Conservation (phyloP, 371 early-diverging fungal genomes). For the Entomophthora muscae region DNA sequence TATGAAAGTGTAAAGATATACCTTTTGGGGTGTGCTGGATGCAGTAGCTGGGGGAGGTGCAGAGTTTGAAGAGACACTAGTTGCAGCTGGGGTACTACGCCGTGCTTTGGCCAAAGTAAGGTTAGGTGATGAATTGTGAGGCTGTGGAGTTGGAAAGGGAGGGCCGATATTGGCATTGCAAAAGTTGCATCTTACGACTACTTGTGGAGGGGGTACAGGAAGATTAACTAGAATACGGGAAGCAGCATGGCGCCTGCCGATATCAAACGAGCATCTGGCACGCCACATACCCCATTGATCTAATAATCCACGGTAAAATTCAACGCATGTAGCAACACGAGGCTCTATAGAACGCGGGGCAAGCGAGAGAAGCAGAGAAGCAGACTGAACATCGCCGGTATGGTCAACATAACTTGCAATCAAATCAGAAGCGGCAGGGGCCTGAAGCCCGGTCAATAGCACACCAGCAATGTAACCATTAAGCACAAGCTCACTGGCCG, state of each 20-base stretch:
- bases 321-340: conserved; percentile 35
- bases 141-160: conserved; percentile 26
- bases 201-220: conserved; percentile 53
- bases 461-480: conserved; percentile 47
- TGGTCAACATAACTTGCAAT: conserved; percentile 59
- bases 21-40: neutral
- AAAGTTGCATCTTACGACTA: conserved; percentile 76
- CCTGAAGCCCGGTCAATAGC: conserved; percentile 47
- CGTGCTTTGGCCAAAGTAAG: neutral
- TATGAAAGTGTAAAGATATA: neutral
- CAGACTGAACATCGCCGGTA: conserved; percentile 85
- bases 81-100: conserved; percentile 3
- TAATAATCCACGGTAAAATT: conserved; percentile 66
- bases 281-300: conserved; percentile 81
- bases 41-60: conserved; percentile 2
- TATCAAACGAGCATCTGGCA: conserved; percentile 71
- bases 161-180: conserved; percentile 56
- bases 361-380: conserved; percentile 42
- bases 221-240: conserved; percentile 18
- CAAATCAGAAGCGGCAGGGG: conserved; percentile 35
- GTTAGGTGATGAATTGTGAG: conserved; percentile 21
- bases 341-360: conserved; percentile 31
- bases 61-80: conserved; percentile 7
- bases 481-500: neutral
- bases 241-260: conserved; percentile 44